Evolutionary conservation across 805 yeast species (phyloP).

Genomic region (Starmera dryadoides): DNA sequence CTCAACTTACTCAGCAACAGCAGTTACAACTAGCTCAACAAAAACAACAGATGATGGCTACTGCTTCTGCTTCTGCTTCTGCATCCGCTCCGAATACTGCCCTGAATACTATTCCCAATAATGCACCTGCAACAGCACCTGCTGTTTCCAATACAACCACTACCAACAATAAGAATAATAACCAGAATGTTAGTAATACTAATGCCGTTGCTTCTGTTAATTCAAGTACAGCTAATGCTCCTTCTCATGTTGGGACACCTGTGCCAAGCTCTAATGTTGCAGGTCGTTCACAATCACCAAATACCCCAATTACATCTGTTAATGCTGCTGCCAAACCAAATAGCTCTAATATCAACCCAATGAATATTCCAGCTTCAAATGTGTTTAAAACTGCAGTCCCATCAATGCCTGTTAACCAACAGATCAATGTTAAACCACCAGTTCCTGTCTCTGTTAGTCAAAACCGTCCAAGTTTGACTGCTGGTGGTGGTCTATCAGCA

Average conservation of each 20-base stretch:
- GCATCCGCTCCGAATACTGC: no score
- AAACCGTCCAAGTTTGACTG: conserved; percentile 75
- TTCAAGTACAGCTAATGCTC: conserved; percentile 11
- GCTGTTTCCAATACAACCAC: no score
- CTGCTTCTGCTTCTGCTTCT: no score
- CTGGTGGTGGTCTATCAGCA: conserved; percentile 71
- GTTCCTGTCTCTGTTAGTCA: conserved; percentile 59
- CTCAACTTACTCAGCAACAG: conserved; percentile 8
- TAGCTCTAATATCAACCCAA: conserved; percentile 18
- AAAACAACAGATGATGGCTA: no score
- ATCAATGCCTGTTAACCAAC: conserved; percentile 64
- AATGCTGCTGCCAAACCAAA: conserved; percentile 41
- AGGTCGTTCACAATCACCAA: conserved; percentile 20
- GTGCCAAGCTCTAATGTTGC: conserved; percentile 8
- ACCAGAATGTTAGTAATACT: no score
- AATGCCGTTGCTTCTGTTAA: no score
- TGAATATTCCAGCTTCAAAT: conserved; percentile 18
- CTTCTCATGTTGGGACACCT: conserved; percentile 17
- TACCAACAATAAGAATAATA: no score
- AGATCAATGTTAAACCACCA: conserved; percentile 58
- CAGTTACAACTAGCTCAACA: background rate
- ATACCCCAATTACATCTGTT: conserved; percentile 36
- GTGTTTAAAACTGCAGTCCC: conserved; percentile 42
- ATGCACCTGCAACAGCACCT: no score
- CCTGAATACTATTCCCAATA: no score